Conservation (phyloP, 495 filamentous ascomycete genomes). For the Xylaria acuta region DNA sequence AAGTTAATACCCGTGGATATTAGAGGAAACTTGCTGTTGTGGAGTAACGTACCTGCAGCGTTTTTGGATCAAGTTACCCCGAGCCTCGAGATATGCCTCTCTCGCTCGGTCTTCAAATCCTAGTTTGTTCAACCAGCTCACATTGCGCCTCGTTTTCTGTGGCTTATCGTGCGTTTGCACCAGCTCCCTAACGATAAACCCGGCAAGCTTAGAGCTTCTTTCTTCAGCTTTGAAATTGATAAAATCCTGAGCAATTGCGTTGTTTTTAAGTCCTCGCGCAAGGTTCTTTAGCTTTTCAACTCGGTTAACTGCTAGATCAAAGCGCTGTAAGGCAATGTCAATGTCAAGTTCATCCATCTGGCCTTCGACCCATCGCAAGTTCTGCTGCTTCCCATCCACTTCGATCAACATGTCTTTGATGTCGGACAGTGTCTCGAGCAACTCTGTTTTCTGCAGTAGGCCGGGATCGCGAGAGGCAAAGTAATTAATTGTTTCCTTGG, state of each 20-base stretch:
- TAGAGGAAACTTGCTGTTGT: neutral
- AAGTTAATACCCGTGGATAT: slow-evolving; percentile 41
- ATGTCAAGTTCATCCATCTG: slow-evolving; percentile 98
- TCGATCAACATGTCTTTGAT: slow-evolving; percentile 86
- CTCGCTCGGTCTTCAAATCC: slow-evolving; percentile 90
- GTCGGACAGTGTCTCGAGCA: slow-evolving; percentile 71
- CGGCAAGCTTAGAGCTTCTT: slow-evolving; percentile 78
- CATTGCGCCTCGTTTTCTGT: slow-evolving; percentile 71
- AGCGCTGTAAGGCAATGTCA: slow-evolving; percentile 87
- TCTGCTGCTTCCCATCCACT: slow-evolving; percentile 95
- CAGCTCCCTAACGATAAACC: slow-evolving; percentile 73
- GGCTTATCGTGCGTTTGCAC: slow-evolving; percentile 74
- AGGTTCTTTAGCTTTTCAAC: slow-evolving; percentile 84
- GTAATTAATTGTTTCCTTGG: slow-evolving; percentile 81
- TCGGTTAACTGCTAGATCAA: slow-evolving; percentile 79
- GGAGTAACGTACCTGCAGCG: slow-evolving; percentile 71
- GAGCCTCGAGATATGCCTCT: slow-evolving; percentile 82
- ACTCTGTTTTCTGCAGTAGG: slow-evolving; percentile 72
- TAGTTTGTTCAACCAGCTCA: slow-evolving; percentile 81
- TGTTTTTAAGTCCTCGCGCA: slow-evolving; percentile 79
- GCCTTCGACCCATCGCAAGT: slow-evolving; percentile 90
- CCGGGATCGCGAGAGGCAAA: slow-evolving; percentile 75
- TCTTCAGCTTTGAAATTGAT: slow-evolving; percentile 89
- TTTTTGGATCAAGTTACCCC: slow-evolving; percentile 75
- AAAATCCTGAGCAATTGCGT: slow-evolving; percentile 82